These are phyloP conservation scores for Botryotinia narcissicola DNA, from an alignment of 2,329 filamentous ascomycete species.

Conservation along the genomic window DNA sequence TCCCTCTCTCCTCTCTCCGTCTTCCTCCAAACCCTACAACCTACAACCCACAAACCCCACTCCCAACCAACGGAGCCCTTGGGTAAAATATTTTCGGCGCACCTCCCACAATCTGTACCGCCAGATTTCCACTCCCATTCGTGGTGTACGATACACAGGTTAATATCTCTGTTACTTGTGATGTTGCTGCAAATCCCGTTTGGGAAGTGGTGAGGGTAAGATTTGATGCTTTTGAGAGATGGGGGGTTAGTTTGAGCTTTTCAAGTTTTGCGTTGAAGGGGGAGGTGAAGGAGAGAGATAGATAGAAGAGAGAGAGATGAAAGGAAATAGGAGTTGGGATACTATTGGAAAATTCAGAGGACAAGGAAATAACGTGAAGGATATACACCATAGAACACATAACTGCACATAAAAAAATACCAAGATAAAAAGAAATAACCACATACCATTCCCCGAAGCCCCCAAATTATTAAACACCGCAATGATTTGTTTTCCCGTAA, in stretches of 20 bases:
- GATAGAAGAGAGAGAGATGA: too few relatives aligned
- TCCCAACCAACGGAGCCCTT: background rate
- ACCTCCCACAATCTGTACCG: slow-evolving; percentile 44
- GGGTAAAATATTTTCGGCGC: slow-evolving; percentile 46
- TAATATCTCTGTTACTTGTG: slow-evolving; percentile 44
- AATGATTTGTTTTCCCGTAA: slow-evolving; percentile 29
- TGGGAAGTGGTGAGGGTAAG: slow-evolving; percentile 37
- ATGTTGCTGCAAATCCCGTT: slow-evolving; percentile 41
- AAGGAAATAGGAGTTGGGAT: accelerated
- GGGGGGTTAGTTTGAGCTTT: background rate
- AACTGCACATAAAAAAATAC: background rate
- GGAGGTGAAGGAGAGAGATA: too few relatives aligned
- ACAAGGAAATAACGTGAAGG: accelerated
- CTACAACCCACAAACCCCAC: slow-evolving; percentile 18
- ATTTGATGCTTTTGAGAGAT: background rate
- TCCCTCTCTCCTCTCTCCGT: too few relatives aligned
- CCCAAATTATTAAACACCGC: slow-evolving; percentile 45
- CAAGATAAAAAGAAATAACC: too few relatives aligned
- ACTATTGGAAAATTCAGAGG: accelerated
- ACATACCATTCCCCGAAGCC: slow-evolving; percentile 19
- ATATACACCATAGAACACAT: background rate
- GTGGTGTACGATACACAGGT: slow-evolving; percentile 46
- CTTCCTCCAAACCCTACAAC: too few relatives aligned
- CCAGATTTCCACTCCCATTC: slow-evolving; percentile 45
- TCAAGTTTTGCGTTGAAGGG: too few relatives aligned